Evolutionary conservation across 2,329 filamentous ascomycete species (phyloP), one percentile per base, ranked within the genome.

Genomic region (Fusarium clavum): DNA sequence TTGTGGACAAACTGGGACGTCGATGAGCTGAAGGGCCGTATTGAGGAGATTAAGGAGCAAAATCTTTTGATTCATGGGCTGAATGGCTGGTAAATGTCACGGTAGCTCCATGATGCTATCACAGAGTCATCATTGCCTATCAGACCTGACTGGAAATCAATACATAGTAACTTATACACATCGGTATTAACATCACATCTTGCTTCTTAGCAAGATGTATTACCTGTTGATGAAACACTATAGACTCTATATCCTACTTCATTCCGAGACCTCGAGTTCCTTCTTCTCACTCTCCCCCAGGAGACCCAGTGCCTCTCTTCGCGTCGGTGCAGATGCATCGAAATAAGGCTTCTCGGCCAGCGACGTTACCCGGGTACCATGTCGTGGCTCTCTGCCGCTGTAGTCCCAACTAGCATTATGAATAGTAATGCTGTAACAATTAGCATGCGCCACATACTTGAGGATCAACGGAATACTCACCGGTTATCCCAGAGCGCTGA

Each of bases 321-420:
- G 85, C 0, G 90, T 91, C 0, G 90, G 90, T 2, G 91, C 91
- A 12, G 84, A 81, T 0, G 86, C 79, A 56, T 91, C 86, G 71
- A 91, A 93, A 73, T 85, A 90, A 0, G 91, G 91, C 81, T 90
- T 90, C 81, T 94, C 92, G 0, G 90, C 91, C 54, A 94, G 79
- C 10, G 88, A 83, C 0, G 91, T 93, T 6, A 94, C 91, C 29
- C 92, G 83, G 0, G 91, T 93, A 4, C 91, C 91, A 76, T 94
- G 91, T 41, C 91, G 83, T 0, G 91, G 89, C 75, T 92, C 83
- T 22, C 81, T 84, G 3, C 89, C 89, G 34, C 87, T 90, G 73
- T 93, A 93, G 70, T 93, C 90, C 90, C 90, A 93, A 72, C 87
- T 90, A 0, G 90, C 91, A 67, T 92, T 92, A 71, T 93, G 90